Evolutionary conservation across 2,329 filamentous ascomycete genomes (phyloP), one percentile per base, ranked within the genome.

Genomic region (Apiospora rasikravindrae): DNA sequence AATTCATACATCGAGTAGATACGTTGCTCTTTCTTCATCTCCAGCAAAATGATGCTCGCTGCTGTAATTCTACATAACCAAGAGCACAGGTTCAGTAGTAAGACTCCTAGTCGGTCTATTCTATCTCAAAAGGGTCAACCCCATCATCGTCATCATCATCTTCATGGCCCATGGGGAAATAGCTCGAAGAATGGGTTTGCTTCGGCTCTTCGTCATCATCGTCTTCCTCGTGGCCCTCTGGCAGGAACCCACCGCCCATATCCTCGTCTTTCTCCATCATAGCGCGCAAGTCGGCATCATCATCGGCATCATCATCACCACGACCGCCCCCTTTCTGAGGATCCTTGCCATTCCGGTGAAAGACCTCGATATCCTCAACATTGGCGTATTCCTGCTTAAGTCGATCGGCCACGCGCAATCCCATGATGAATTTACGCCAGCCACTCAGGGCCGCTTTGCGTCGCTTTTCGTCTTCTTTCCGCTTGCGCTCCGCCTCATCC

Each of bases 381-480:
- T 91, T 87, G 0, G 93, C 93, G 80, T 97, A 97, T 73, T 97
- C 93, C 71, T 91, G 88, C 53, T 87, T 87, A 53, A 97, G 92
- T 68, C 94, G 88, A 80, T 96, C 88, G 26, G 94, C 87, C 72
- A 98, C 96, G 3, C 94, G 88, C 82, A 98, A 80, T 0, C 95
- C 95, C 86, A 95, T 93, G 19, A 97, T 82, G 76, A 98, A 94
- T 81, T 93, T 97, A 72, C 93, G 89, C 96, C 96, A 99, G 75
- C 91, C 89, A 0, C 88, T 88, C 66, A 98, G 80, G 0, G 93
- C 91, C 16, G 89, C 86, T 74, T 93, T 95, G 69, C 92, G 90
- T 10, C 93, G 88, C 83, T 98, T 98, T 73, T 93, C 92, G 73
- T 96, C 92, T 79, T 97, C 95, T 77, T 94, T 96, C 69, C 92